Base-by-base conservation (phyloP, 1,139 yeast species). In the Tardiomyces blankii region DNA sequence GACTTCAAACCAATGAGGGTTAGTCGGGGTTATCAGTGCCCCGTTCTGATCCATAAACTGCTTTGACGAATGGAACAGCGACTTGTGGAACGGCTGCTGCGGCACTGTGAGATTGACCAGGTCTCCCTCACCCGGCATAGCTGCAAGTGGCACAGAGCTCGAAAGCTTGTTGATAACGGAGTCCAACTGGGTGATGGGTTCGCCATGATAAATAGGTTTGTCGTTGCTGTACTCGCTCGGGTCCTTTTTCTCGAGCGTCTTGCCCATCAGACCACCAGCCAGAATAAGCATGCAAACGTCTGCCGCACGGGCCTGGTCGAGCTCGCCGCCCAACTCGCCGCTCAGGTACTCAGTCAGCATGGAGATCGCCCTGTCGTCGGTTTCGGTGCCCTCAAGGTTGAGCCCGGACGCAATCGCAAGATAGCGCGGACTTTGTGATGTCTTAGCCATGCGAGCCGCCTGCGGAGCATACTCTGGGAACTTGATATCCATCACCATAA, bases 81-180 rank as follows among this genome's bases (percentile, higher is more conserved):
- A 82, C 47, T 70, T 72, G 60, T 91, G 96, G 14, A 91, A 63
- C 2, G 95, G 85, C 60, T 85, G 96, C 63, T 91, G 97, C 0
- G 99, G 99, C 50, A 87, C 64, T 46, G 93, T 77, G 16, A 75
- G 68, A 53, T 84, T 95, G 8, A 88, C 80, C 0, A 96, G 95
- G 61, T 91, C 99, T 7, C 70, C 65, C 3, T 68, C 73, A 4
- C 98, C 98, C 0, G 98, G 96, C 80, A 91, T 74, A 3, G 93
- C 60, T 35, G 82, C 75, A 5, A 89, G 78, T 0, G 93, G 82
- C 18, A 87, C 64, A 4, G 82, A 70, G 9, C 72, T 63, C 3
- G 80, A 65, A 2, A 86, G 51, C n/a, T 82, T 82, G 2, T 70
- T 63, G 6, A 89, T 54, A 54, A 82, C 78, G 13, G 60, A 57